phyloP scores from a whole-genome alignment of 2,329 filamentous ascomycete species.

The Mariannaea elegans region DNA sequence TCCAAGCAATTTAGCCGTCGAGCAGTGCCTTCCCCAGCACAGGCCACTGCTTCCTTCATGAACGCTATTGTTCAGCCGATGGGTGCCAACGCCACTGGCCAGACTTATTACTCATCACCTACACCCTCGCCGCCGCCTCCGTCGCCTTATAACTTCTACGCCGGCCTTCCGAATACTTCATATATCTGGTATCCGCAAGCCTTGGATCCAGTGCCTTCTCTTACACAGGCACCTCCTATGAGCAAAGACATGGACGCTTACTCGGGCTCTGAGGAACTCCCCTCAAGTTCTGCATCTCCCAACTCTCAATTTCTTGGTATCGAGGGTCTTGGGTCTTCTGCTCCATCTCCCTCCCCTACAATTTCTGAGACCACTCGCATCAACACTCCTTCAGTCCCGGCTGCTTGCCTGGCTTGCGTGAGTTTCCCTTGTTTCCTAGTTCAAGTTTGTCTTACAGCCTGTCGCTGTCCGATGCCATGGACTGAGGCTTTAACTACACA shows the following conservation, averaged over 20 bases:
- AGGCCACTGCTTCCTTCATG: slow-evolving; percentile 21
- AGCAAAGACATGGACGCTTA: slow-evolving; percentile 27
- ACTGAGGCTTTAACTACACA: neutral
- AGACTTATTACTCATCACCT: slow-evolving; percentile 19
- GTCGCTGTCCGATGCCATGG: neutral
- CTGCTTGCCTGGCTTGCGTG: slow-evolving; percentile 66
- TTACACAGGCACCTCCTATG: slow-evolving; percentile 11
- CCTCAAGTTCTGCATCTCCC: slow-evolving; percentile 37
- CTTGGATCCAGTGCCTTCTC: slow-evolving; percentile 23
- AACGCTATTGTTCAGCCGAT: slow-evolving; percentile 16
- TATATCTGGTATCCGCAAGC: slow-evolving; percentile 31
- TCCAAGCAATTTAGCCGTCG: neutral
- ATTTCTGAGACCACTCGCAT: slow-evolving; percentile 30
- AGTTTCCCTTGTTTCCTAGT: slow-evolving; percentile 39
- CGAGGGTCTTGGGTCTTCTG: slow-evolving; percentile 25
- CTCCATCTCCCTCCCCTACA: slow-evolving; percentile 30
- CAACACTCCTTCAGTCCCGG: slow-evolving; percentile 52
- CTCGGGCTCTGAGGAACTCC: slow-evolving; percentile 26
- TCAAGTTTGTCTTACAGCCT: neutral
- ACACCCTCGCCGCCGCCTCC: slow-evolving; percentile 24
- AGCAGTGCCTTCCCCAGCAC: neutral
- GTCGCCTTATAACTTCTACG: slow-evolving; percentile 31
- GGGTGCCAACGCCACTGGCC: slow-evolving; percentile 19
- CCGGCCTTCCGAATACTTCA: slow-evolving; percentile 14
- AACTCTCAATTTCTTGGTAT: slow-evolving; percentile 29